Evolutionary conservation across 192 early-diverging fungal genomes (phyloP).

Genomic region (Irineochytrium annulatum): DNA sequence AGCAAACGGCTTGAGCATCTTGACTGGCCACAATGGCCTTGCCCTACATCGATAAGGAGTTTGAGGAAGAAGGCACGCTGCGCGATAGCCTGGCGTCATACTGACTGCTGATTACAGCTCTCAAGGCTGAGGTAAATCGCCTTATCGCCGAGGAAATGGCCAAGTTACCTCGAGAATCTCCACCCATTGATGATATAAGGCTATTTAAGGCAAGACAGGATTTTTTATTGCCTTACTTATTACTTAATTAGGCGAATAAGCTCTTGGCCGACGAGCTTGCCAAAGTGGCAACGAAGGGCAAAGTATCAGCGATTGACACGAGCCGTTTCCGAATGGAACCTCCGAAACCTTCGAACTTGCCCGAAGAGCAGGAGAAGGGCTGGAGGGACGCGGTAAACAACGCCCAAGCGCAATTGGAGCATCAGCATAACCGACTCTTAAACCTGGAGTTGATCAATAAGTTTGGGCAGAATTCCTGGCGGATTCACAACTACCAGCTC

Average conservation of each 20-base stretch:
- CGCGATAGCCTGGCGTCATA: too few species aligned
- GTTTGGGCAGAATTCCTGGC: constrained; percentile 47
- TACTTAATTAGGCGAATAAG: too few species aligned
- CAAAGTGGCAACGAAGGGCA: not conserved
- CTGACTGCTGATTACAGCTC: too few species aligned
- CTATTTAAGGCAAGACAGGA: too few species aligned
- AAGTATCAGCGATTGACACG: constrained; percentile 27
- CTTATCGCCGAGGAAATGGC: too few species aligned
- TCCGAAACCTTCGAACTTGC: constrained; percentile 6
- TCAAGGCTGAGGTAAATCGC: too few species aligned
- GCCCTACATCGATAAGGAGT: constrained; percentile 39
- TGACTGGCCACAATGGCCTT: too few species aligned
- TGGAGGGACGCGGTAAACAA: constrained; percentile 39
- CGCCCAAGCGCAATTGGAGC: constrained; percentile 44
- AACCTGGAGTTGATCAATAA: constrained; percentile 46
- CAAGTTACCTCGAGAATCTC: too few species aligned
- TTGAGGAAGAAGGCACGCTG: constrained; percentile 19
- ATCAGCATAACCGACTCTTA: constrained; percentile 36
- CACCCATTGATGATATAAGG: too few species aligned
- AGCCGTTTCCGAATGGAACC: constrained; percentile 29
- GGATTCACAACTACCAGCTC: constrained; percentile 39
- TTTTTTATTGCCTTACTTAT: too few species aligned
- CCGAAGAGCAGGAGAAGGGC: constrained; percentile 9
- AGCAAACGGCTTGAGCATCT: too few species aligned
- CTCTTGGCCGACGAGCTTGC: too few species aligned